Percentiles rank a stretch among this genome's conserved stretches.
Conservation (phyloP, 1,284 basidiomycete genomes). For the Waitea zeae region DNA sequence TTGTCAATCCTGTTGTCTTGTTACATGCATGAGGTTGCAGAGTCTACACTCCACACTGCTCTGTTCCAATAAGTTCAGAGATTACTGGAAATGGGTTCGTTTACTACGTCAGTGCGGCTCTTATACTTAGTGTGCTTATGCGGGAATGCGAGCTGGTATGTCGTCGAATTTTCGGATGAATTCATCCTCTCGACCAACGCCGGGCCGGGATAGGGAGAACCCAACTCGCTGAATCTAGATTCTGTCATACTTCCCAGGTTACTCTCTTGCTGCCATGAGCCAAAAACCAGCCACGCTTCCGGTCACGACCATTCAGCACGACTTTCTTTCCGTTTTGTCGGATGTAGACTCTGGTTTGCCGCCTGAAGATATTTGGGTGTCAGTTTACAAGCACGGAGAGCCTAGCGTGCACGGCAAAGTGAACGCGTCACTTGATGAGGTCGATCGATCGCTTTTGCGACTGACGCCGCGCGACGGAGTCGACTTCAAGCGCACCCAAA, state of each 20-base stretch:
- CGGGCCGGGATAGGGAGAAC: too few species aligned
- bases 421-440: constrained; percentile 29
- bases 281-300: constrained; percentile 20
- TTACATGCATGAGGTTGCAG: too few species aligned
- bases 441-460: constrained; percentile 26
- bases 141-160: too few species aligned
- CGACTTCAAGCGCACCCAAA: constrained; percentile 15
- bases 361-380: constrained; percentile 52
- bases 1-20: background rate
- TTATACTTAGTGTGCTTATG: too few species aligned
- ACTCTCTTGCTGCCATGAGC: background rate
- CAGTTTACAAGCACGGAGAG: constrained; percentile 38
- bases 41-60: too few species aligned
- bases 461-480: constrained; percentile 22
- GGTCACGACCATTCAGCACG: constrained; percentile 43
- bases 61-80: too few species aligned
- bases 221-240: background rate
- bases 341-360: constrained; percentile 40
- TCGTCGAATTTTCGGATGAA: too few species aligned
- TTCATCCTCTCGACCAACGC: too few species aligned
- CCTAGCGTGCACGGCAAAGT: constrained; percentile 45
- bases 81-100: too few species aligned
- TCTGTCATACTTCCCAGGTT: background rate
- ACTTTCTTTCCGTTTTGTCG: constrained; percentile 34
- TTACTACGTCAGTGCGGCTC: too few species aligned